Conservation (phyloP, 1,139 yeast genomes). For the Waltiozyma sp. region DNA sequence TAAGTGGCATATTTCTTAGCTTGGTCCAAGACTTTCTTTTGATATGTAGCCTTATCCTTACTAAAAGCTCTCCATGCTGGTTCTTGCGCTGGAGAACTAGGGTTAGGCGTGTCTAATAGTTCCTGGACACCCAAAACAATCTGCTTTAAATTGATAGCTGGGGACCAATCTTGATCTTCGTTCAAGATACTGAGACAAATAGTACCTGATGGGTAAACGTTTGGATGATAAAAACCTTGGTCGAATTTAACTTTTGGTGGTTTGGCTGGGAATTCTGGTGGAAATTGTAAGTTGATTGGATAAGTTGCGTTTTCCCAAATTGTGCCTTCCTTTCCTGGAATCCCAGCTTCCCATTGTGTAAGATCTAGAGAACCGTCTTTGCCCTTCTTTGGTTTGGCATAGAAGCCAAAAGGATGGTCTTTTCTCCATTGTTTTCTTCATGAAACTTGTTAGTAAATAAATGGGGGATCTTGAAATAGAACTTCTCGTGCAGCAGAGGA, state of each 20-base stretch:
- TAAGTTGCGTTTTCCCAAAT: constrained; percentile 83
- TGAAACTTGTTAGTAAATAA: neutral
- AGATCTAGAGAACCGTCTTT: constrained; percentile 77
- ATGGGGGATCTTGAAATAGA: neutral
- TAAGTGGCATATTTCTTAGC: constrained; percentile 56
- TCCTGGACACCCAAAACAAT: constrained; percentile 90
- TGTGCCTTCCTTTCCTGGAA: constrained; percentile 85
- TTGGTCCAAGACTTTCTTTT: constrained; percentile 70
- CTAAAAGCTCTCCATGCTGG: constrained; percentile 87
- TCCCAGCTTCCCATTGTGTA: constrained; percentile 87
- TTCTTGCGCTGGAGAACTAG: constrained; percentile 94
- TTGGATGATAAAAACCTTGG: constrained; percentile 87
- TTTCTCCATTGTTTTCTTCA: constrained; percentile 89
- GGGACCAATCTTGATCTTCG: constrained; percentile 97
- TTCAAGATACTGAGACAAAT: constrained; percentile 86
- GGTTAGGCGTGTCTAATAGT: constrained; percentile 79
- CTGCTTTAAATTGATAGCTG: constrained; percentile 88
- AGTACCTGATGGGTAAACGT: constrained; percentile 94
- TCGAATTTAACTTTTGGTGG: constrained; percentile 93
- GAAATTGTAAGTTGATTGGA: constrained; percentile 75
- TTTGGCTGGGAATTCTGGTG: constrained; percentile 90
- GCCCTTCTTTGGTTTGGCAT: constrained; percentile 74
- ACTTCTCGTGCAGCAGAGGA: too few relatives aligned
- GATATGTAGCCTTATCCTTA: constrained; percentile 57
- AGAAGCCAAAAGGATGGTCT: constrained; percentile 97